Conservation (phyloP, 2,329 filamentous ascomycete species). For the Lasiodiplodia sp. region DNA sequence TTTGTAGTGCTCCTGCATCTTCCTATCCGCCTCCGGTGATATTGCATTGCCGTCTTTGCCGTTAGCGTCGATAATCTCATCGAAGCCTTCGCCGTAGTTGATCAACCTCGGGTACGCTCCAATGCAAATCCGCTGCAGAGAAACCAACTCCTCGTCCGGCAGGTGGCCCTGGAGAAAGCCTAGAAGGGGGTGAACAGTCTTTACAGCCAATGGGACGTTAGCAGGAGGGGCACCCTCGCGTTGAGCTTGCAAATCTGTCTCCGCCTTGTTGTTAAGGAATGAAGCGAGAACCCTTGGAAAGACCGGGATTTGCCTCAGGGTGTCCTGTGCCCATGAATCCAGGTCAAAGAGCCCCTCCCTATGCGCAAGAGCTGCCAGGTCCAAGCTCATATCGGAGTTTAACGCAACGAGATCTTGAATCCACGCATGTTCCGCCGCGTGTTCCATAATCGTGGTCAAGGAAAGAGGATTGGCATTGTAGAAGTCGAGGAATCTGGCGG, state of each 20-base stretch:
- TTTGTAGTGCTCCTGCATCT: constrained; percentile 98
- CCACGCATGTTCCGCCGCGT: constrained; percentile 84
- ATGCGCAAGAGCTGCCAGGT: constrained; percentile 85
- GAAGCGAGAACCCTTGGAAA: constrained; percentile 76
- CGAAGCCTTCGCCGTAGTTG: constrained; percentile 92
- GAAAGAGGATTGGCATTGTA: constrained; percentile 75
- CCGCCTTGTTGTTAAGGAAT: constrained; percentile 84
- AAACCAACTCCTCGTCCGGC: constrained; percentile 74
- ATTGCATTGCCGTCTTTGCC: constrained; percentile 82
- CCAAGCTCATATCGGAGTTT: constrained; percentile 83
- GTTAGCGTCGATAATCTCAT: constrained; percentile 89
- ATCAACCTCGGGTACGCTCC: constrained; percentile 92
- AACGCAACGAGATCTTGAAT: constrained; percentile 80
- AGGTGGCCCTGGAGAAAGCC: constrained; percentile 71
- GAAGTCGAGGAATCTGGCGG: constrained; percentile 76
- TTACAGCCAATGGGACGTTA: constrained; percentile 80
- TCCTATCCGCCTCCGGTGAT: constrained; percentile 77
- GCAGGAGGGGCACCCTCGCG: constrained; percentile 71
- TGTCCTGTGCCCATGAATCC: constrained; percentile 78
- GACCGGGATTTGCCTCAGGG: constrained; percentile 69
- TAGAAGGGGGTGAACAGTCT: constrained; percentile 82
- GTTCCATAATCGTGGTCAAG: constrained; percentile 75
- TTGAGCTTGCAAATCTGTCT: constrained; percentile 78
- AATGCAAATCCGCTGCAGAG: constrained; percentile 85
- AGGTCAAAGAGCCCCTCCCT: constrained; percentile 81